Evolutionary conservation across 208 protist species (phyloP), one percentile per base, ranked within the genome.

Genomic region (Eutreptiella sp.): DNA sequence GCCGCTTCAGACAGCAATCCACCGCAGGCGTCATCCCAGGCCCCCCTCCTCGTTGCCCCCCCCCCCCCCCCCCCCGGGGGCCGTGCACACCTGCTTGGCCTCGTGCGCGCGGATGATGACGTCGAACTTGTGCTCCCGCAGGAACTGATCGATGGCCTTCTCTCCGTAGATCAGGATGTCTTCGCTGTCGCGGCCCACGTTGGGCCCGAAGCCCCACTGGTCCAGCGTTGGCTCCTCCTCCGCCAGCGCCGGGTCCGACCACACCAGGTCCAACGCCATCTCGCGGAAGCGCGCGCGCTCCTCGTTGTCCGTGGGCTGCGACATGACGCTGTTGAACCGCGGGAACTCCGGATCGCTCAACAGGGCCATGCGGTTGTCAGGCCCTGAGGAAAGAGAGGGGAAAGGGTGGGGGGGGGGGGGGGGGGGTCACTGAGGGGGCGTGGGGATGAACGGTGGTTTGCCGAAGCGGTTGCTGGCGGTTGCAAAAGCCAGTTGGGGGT

Each of bases 251-350:
- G 50, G 50, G 36, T 57, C 50, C 33, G 11, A 42, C 50, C 50
- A 57, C 50, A 57, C 39, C 11, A 57, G n/a, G 29, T 57, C 50
- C 50, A 24, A 57, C 31, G 50, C 50, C 36, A 54, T 11, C 36
- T 57, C 31, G 21, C 39, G 33, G 9, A 41, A 24, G 19, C 45
- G 45, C 23, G 45, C 23, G 45, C 29, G 11, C 36, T 53, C 21
- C 28, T 32, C 9, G n/a, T 32, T 32, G 11, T 19, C 14, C 36
- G 33, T 57, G 31, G 50, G 50, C 14, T 57, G 11, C 36, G 36
- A 11, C 14, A n/a, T 19, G 11, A 57, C 50, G n/a, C n/a, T 16
- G n/a, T 24, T 11, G 29, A 57, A 57, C 11, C 39, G n/a, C 14
- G 50, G 50, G 36, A 57, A 57, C 14, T 7, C 7, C 21, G 14